These are phyloP conservation scores for Margaritispora aquatica DNA, from an alignment of 495 filamentous ascomycete species.

Conservation along the genomic window DNA sequence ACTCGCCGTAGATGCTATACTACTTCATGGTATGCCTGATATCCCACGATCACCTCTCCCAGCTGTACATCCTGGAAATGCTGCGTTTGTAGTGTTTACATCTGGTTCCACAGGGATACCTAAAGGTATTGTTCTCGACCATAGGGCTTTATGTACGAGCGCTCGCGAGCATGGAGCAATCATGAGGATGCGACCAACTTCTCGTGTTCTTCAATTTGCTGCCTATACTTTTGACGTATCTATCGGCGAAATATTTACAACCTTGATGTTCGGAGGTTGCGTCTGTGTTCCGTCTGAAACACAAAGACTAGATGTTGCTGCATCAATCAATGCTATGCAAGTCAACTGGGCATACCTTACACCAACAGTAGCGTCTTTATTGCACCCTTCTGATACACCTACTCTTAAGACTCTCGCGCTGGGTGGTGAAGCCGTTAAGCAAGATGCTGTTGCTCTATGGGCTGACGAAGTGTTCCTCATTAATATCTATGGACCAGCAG, in stretches of 20 bases:
- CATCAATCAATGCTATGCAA: slow-evolving; percentile 28
- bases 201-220: slow-evolving; percentile 60
- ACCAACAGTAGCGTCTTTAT: not conserved
- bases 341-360: slow-evolving; percentile 49
- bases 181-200: slow-evolving; percentile 47
- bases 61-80: slow-evolving; percentile 2
- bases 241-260: slow-evolving; percentile 60
- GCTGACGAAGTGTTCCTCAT: too few species aligned
- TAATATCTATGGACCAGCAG: too few species aligned
- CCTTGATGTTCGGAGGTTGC: slow-evolving; percentile 48
- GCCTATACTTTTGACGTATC: slow-evolving; percentile 65
- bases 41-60: not conserved
- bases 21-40: not conserved
- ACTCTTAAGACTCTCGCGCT: too few species aligned
- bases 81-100: slow-evolving; percentile 36
- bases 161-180: slow-evolving; percentile 39
- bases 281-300: slow-evolving; percentile 40
- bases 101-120: slow-evolving; percentile 44
- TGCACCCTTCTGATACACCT: not conserved
- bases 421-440: too few species aligned
- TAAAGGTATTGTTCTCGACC: slow-evolving; percentile 33
- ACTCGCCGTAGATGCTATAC: not conserved
- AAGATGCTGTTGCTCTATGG: too few species aligned
- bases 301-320: slow-evolving; percentile 34
- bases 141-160: slow-evolving; percentile 20